Evolutionary conservation across 257 asterid genomes (phyloP), one percentile per base, ranked within the genome.

Genomic region (Solanum pimpinellifolium): DNA sequence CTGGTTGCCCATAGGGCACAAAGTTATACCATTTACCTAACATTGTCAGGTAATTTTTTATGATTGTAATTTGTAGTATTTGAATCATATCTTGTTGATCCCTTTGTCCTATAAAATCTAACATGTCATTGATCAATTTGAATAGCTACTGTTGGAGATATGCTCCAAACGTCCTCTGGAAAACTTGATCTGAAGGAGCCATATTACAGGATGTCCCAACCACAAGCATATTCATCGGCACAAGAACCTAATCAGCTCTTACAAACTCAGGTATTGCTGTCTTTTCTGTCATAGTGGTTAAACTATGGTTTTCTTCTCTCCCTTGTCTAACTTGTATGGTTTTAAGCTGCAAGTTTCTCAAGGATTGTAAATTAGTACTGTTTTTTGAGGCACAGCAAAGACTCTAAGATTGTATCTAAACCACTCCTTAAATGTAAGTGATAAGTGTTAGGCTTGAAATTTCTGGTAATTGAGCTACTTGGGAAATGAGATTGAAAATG

Each of bases 131-230:
- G 60, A 27, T 85, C 81, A 25, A 69, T 68, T 85, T 85, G 39
- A 85, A 85, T 85, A 85, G 65, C 77, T 72, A 27, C 87, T 39
- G 83, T 85, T 39, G 99, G 98, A 88, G 99, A 96, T 87, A 90
- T 96, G 84, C 93, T 96, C 83, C 99, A 97, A 90, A 91, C 97
- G 4, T 96, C 99, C 16, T 90, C 96, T 0, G 98, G 98, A 20
- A 97, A 94, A 88, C 91, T 97, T 85, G 99, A 97, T 66, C 97
- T 97, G 75, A 97, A 97, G 88, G 99, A 97, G 89, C 99, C 99
- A 68, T 97, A 97, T 89, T 97, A 97, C 89, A 92, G 99, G 86
- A 94, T 97, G 99, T 97, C 99, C 90, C 99, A 97, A 89, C 97
- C 98, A 56, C 98, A 92, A 89, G 93, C 91, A 37, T 97, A 96